Percentiles rank a stretch among this genome's conserved stretches.
Conservation (phyloP, 2,329 filamentous ascomycete genomes). For the Rhinocladiella mackenziei region DNA sequence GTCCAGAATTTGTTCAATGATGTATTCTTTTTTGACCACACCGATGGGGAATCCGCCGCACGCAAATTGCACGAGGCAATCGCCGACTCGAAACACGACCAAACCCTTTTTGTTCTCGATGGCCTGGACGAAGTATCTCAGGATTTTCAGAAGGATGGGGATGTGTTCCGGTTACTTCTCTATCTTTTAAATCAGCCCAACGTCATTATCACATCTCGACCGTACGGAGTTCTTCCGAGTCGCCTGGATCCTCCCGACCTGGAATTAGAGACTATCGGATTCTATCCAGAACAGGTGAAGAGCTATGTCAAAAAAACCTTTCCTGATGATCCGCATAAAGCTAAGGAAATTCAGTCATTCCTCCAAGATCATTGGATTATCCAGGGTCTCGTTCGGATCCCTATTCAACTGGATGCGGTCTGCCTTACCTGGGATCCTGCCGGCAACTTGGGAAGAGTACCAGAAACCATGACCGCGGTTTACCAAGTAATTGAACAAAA, state of each 20-base stretch:
- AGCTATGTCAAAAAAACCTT: constrained; percentile 32
- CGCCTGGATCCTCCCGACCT: constrained; percentile 29
- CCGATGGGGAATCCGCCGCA: constrained; percentile 19
- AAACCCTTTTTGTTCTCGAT: constrained; percentile 42
- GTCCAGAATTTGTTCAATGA: constrained; percentile 30
- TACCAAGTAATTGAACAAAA: constrained; percentile 36
- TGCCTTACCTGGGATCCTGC: constrained; percentile 38
- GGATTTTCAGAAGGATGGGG: constrained; percentile 15
- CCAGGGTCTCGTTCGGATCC: constrained; percentile 41
- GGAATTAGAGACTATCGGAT: constrained; percentile 43
- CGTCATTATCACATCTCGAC: neutral
- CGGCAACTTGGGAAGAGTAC: constrained; percentile 7
- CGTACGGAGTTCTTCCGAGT: constrained; percentile 28
- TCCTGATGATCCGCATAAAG: constrained; percentile 12
- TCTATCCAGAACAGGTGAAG: constrained; percentile 37
- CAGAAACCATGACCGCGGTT: constrained; percentile 39
- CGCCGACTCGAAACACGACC: constrained; percentile 5
- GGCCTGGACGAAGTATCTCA: constrained; percentile 42
- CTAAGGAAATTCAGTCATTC: constrained; percentile 32
- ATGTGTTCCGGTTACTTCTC: neutral
- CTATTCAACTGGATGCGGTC: constrained; percentile 45
- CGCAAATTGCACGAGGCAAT: constrained; percentile 18
- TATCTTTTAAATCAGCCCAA: neutral
- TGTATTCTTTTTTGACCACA: constrained; percentile 31
- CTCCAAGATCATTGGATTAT: constrained; percentile 35